Evolutionary conservation across 495 filamentous ascomycete genomes (phyloP).

Genomic region (Daldinia vernicosa): DNA sequence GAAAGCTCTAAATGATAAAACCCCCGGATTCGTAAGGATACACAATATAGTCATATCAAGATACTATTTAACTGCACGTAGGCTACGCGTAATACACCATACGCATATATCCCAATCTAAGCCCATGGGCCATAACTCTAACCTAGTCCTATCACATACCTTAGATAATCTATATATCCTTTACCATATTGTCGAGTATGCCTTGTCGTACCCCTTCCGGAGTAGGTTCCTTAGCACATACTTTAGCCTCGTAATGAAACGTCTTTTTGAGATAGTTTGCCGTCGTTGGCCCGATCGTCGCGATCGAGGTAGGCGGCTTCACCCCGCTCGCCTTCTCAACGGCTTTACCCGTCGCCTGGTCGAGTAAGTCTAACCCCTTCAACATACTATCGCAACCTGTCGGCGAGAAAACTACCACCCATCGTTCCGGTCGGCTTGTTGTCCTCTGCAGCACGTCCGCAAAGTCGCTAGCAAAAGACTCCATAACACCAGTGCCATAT

Average conservation of each 20-base stretch:
- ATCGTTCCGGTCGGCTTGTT: slow-evolving; percentile 57
- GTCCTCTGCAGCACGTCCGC: slow-evolving; percentile 53
- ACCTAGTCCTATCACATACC: neutral
- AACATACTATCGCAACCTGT: slow-evolving; percentile 87
- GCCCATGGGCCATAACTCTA: neutral
- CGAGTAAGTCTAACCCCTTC: slow-evolving; percentile 66
- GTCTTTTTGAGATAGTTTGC: slow-evolving; percentile 71
- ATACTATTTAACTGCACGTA: too few relatives aligned
- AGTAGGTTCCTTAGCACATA: slow-evolving; percentile 82
- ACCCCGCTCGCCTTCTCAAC: slow-evolving; percentile 36
- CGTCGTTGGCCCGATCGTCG: slow-evolving; percentile 95
- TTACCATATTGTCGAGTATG: slow-evolving; percentile 62
- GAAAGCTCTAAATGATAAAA: neutral
- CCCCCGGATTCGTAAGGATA: neutral
- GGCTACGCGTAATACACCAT: neutral
- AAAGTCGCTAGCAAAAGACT: slow-evolving; percentile 75
- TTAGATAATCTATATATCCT: neutral
- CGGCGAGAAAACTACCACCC: slow-evolving; percentile 95
- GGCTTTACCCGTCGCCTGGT: slow-evolving; percentile 57
- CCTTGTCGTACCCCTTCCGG: slow-evolving; percentile 81
- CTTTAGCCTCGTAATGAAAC: slow-evolving; percentile 80
- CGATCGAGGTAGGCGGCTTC: slow-evolving; percentile 65
- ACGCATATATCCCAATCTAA: neutral
- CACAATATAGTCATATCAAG: slow-evolving; percentile 1
- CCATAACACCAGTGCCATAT: slow-evolving; percentile 85